Evolutionary conservation across 176 grass and related monocot species (phyloP), one percentile per base, ranked within the genome.

Genomic region (Oryza brachyantha): DNA sequence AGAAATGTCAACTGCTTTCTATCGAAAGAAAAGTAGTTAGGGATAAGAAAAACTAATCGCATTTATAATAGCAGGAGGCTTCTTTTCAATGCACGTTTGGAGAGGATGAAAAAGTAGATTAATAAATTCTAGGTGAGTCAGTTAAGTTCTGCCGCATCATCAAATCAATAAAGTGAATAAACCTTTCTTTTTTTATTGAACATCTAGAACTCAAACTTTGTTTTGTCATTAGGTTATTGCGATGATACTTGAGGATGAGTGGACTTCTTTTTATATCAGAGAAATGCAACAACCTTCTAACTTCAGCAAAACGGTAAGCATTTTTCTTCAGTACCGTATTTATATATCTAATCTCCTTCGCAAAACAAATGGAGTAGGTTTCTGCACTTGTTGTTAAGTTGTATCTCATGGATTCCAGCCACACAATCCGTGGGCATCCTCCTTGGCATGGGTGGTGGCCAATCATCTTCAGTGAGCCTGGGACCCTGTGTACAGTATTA

Each of bases 371-470:
- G 77, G 70, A 72, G n/a, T 70, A 60, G 61, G 80, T 66, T 36
- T 57, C 70, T 73, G 60, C 26, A n/a, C 4, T 71, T 72, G 32
- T 55, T 59, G 67, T 65, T 63, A 74, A 60, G 35, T 55, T 73
- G 40, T 35, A 69, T 43, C 61, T 79, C 69, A 66, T 66, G 66
- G 64, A 76, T 88, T 92, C 72, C 84, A 81, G 48, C 76, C 75
- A 72, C 69, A 81, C 79, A 86, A 89, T 80, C 59, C 60, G 71
- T 76, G 68, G 75, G 61, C 16, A 60, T 79, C 67, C 57, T 83
- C 74, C 78, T 85, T 71, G 75, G 65, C 66, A 31, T 79, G 48
- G 67, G 68, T 70, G 70, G 83, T 86, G 70, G 74, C 48, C 75
- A 76, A 86, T 84, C 75, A 76, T 85, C 65, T 66, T 86, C 63